Evolutionary conservation across 2,329 filamentous ascomycete species (phyloP), one percentile per base, ranked within the genome.

Genomic region (Coniochaeta sp.): DNA sequence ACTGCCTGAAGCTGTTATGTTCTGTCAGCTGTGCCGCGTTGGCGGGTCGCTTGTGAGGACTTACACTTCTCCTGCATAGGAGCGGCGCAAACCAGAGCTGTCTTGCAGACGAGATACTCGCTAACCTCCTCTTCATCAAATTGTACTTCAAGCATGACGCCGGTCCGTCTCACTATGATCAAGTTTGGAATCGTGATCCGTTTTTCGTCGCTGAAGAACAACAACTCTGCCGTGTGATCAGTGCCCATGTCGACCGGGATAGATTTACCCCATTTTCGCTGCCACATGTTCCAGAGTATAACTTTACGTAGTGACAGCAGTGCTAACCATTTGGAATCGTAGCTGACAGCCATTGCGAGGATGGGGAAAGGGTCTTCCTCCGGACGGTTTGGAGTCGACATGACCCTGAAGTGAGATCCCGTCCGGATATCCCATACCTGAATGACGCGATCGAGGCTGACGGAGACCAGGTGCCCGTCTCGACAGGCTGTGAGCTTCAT

Each of bases 361-460:
- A 90, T 76, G 0, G 86, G 85, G 62, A 87, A 87, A 0, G 79
- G 76, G n/a, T 76, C 73, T 14, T 73, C 71, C 1, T 66, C 62
- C 0, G 68, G 67, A 38, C 70, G 68, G 11, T 58, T 74, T 66
- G 34, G 73, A 68, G 61, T 76, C 64, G 60, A 78, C 74, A 79
- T 71, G 28, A 77, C 69, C 57, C 80, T 81, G 64, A 72, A 76
- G 14, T 67, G 67, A 4, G 73, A 72, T 1, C 74, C 74, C 6
- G 74, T 73, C n/a, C 78, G 80, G 19, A 86, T 70, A 67, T 87
- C 78, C 87, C 88, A 90, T 1, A 90, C 76, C 17, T 84, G 81
- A 16, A 91, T 85, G 12, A 80, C 77, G 56, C 89, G 81, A 67
- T 93, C 90, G 1, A 93, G 76, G 0, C 87, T 88, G 40, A 89